These are phyloP conservation scores for Colletotrichum magnum DNA, from an alignment of 2,329 filamentous ascomycete genomes.

Conservation along the genomic window DNA sequence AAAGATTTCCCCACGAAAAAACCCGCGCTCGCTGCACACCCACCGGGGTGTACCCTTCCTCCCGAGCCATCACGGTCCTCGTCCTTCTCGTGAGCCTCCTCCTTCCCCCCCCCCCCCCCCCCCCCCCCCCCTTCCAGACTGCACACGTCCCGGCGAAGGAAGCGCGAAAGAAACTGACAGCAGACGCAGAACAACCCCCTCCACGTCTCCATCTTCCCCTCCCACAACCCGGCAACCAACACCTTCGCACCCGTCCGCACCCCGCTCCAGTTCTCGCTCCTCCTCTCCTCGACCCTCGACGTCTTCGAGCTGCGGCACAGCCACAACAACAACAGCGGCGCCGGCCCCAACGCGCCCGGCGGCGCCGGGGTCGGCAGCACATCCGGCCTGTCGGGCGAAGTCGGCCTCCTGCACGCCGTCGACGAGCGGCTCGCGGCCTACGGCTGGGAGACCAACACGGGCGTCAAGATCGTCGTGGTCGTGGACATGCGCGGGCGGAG, in stretches of 20 bases:
- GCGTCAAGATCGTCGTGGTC: slow-evolving; percentile 89
- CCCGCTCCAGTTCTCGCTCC: slow-evolving; percentile 90
- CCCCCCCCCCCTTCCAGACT: not conserved
- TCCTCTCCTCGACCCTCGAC: slow-evolving; percentile 92
- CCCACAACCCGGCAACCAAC: slow-evolving; percentile 71
- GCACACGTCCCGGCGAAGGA: not conserved
- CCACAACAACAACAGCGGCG: slow-evolving; percentile 79
- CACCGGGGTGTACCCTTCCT: not conserved
- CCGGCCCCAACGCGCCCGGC: slow-evolving; percentile 47
- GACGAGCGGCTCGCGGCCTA: slow-evolving; percentile 95
- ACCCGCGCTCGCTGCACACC: not conserved
- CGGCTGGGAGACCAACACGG: slow-evolving; percentile 97
- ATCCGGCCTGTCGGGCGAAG: slow-evolving; percentile 79
- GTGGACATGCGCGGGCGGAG: slow-evolving; percentile 89
- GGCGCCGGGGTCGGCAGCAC: slow-evolving; percentile 41
- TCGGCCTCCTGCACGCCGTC: slow-evolving; percentile 91
- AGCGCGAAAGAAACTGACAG: slow-evolving; percentile 24
- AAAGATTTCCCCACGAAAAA: slow-evolving; percentile 36
- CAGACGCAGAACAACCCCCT: slow-evolving; percentile 90
- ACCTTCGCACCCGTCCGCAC: slow-evolving; percentile 73
- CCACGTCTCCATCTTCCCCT: slow-evolving; percentile 91
- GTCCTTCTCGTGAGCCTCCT: slow-evolving; percentile 12
- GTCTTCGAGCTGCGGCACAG: slow-evolving; percentile 90
- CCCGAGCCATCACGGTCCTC: slow-evolving; percentile 34
- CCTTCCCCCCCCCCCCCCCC: not conserved